Percentiles rank a stretch among this genome's conserved stretches.
These are phyloP conservation scores for Wickerhamiella australiensis DNA, from an alignment of 805 yeast genomes.

Conservation along the genomic window DNA sequence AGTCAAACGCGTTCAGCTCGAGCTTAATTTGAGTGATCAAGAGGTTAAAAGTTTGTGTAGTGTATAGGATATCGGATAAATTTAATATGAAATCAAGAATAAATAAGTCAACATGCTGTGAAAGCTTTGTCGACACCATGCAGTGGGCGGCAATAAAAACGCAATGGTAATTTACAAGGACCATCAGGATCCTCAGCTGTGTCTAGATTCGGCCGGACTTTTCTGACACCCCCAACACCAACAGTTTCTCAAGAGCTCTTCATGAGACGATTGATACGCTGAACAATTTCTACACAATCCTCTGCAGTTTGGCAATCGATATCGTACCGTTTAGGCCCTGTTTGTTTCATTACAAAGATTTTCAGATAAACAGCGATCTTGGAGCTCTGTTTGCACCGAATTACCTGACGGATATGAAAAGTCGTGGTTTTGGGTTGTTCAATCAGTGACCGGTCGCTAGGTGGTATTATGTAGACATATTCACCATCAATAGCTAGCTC, in stretches of 20 bases:
- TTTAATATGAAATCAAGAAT: no score
- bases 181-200: no score
- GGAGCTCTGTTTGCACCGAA: conserved; percentile 60
- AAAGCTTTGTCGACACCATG: no score
- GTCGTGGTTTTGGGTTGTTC: conserved; percentile 72
- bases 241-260: not conserved
- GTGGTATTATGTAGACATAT: conserved; percentile 76
- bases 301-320: conserved; percentile 56
- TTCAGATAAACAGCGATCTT: conserved; percentile 73
- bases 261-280: conserved; percentile 45
- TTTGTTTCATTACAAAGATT: conserved; percentile 56
- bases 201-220: not conserved
- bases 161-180: no score
- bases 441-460: conserved; percentile 63
- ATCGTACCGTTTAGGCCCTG: conserved; percentile 71
- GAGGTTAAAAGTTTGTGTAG: not conserved
- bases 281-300: conserved; percentile 64
- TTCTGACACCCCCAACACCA: no score
- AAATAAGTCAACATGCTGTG: no score
- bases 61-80: no score
- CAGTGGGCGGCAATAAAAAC: no score
- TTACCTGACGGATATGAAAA: conserved; percentile 69
- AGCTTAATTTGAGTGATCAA: not conserved
- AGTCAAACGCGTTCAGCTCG: not conserved
- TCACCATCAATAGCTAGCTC: conserved; percentile 89